phyloP scores from a whole-genome alignment of 2,329 filamentous ascomycete species.

The Colletotrichum spaethianum region DNA sequence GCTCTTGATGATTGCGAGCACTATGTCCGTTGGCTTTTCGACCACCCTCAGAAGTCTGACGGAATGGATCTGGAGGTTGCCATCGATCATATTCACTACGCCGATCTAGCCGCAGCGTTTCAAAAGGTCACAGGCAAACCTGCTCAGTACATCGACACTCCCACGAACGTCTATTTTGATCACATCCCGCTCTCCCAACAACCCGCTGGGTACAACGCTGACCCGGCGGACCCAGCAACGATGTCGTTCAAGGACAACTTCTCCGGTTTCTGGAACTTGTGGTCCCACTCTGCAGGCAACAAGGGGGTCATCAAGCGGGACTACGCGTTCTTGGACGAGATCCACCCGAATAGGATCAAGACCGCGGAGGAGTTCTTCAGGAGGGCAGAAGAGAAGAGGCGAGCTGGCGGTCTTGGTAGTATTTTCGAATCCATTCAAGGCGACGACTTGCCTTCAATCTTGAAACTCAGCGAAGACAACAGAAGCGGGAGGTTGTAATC shows the following conservation, averaged over 20 bases:
- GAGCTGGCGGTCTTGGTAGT: conserved; percentile 44
- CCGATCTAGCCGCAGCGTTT: conserved; percentile 59
- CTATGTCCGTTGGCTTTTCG: conserved; percentile 65
- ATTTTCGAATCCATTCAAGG: conserved; percentile 51
- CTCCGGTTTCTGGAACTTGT: conserved; percentile 65
- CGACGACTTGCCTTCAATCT: conserved; percentile 41
- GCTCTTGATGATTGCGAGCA: conserved; percentile 62
- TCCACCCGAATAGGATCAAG: conserved; percentile 63
- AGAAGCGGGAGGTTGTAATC: conserved; percentile 5
- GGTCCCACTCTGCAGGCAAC: conserved; percentile 57
- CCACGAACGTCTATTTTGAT: conserved; percentile 53
- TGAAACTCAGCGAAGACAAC: conserved; percentile 48
- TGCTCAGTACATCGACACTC: conserved; percentile 55
- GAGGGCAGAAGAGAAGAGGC: conserved; percentile 53
- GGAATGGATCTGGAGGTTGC: conserved; percentile 62
- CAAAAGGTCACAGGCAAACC: conserved; percentile 57
- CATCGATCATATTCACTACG: conserved; percentile 57
- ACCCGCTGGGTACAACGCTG: conserved; percentile 55
- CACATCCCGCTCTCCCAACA: neutral
- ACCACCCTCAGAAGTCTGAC: conserved; percentile 57
- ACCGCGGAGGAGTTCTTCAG: conserved; percentile 65
- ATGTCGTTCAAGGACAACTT: conserved; percentile 62
- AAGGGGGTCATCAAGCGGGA: conserved; percentile 59
- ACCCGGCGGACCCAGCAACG: conserved; percentile 47
- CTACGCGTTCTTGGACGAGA: conserved; percentile 65